These are phyloP conservation scores for Naematelia encephala DNA, from an alignment of 768 basidiomycete species.

Conservation along the genomic window DNA sequence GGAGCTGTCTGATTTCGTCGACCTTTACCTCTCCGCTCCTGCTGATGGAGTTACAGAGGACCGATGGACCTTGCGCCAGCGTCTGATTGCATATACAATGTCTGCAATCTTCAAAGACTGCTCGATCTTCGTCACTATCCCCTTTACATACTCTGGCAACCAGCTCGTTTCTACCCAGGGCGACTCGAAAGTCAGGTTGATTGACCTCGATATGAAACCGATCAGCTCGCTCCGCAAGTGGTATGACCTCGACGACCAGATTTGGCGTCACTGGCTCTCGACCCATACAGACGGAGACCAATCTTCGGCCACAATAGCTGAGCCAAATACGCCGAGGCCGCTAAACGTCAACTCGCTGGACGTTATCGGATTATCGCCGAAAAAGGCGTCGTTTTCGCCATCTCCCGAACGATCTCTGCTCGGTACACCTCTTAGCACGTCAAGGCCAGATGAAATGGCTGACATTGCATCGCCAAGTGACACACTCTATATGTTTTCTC, in stretches of 20 bases:
- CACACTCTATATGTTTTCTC: no score
- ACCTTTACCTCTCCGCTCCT: conserved; percentile 55
- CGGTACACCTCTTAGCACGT: no score
- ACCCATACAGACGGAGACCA: conserved; percentile 3
- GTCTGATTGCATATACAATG: conserved; percentile 72
- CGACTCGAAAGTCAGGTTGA: conserved; percentile 59
- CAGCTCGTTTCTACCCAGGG: conserved; percentile 20
- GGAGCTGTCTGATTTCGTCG: conserved; percentile 55
- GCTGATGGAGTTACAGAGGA: conserved; percentile 34
- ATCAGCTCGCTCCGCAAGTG: conserved; percentile 65
- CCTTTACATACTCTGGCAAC: conserved; percentile 4
- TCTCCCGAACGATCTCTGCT: no score
- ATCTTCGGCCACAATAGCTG: neutral
- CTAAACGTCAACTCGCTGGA: neutral
- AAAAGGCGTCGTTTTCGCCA: no score
- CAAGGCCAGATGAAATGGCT: no score
- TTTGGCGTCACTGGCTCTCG: conserved; percentile 51
- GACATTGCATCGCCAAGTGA: no score
- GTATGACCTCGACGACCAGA: conserved; percentile 68
- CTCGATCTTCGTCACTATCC: conserved; percentile 60
- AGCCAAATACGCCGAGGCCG: neutral
- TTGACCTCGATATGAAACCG: conserved; percentile 83
- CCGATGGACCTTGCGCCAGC: conserved; percentile 58
- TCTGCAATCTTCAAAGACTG: conserved; percentile 97
- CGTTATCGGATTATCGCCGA: neutral